Conservation (phyloP, 129 eudicot genomes). For the Smallanthus sonchifolius region DNA sequence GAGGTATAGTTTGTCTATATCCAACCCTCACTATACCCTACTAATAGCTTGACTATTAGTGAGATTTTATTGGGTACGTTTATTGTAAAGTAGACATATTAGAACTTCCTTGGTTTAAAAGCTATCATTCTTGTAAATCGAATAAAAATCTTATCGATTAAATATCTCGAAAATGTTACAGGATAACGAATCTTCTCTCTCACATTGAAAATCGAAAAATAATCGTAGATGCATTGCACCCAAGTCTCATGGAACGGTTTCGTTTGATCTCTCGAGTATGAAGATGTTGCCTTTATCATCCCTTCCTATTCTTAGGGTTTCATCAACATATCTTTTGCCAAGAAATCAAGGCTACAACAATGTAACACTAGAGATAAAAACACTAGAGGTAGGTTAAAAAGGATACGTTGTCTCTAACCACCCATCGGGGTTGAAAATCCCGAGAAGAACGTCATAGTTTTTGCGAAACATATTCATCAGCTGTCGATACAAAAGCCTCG, state of each 20-base stretch:
- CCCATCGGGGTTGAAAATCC: constrained; percentile 93
- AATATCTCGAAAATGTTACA: too few relatives aligned
- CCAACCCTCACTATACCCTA: too few relatives aligned
- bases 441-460: constrained; percentile 70
- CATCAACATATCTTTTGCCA: constrained; percentile 68
- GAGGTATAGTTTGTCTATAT: too few relatives aligned
- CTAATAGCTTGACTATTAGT: too few relatives aligned
- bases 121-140: too few relatives aligned
- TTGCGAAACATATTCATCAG: constrained; percentile 80
- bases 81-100: too few relatives aligned
- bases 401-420: constrained; percentile 99
- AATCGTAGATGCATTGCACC: neutral
- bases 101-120: too few relatives aligned
- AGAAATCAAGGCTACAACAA: constrained; percentile 23
- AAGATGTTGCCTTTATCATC: constrained; percentile 91
- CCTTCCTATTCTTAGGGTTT: constrained; percentile 73
- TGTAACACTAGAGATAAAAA: neutral
- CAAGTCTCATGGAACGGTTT: constrained; percentile 9
- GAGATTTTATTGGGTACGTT: too few relatives aligned
- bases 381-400: constrained; percentile 1
- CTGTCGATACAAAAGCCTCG: constrained; percentile 27
- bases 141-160: too few relatives aligned
- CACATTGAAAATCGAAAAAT: neutral
- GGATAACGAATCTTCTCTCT: too few relatives aligned
- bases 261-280: constrained; percentile 68